Conservation (phyloP, 805 yeast species). For the Debaryomyces hansenii region DNA sequence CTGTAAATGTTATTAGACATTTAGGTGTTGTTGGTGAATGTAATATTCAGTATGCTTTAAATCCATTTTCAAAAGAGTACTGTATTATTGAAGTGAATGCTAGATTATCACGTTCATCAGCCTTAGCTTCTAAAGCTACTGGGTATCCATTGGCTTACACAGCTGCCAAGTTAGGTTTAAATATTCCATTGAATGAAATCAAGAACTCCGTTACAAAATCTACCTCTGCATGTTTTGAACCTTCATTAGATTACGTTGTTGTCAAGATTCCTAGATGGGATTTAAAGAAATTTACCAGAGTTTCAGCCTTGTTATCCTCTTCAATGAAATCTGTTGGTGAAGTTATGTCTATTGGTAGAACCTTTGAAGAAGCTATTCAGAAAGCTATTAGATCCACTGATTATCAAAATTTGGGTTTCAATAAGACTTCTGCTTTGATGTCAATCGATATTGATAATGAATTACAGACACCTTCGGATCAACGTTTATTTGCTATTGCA, state of each 20-base stretch:
- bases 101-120: conserved; percentile 96
- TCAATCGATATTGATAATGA: conserved; percentile 90
- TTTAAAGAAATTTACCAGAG: conserved; percentile 91
- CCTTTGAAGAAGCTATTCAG: conserved; percentile 96
- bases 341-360: conserved; percentile 96
- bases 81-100: conserved; percentile 98
- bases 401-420: conserved; percentile 93
- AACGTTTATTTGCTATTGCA: conserved; percentile 93
- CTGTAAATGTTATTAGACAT: conserved; percentile 95
- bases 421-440: conserved; percentile 79
- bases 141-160: conserved; percentile 98
- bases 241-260: conserved; percentile 94
- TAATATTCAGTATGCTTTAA: conserved; percentile 94
- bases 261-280: conserved; percentile 99
- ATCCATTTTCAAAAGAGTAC: conserved; percentile 91
- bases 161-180: conserved; percentile 94
- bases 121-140: conserved; percentile 97
- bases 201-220: conserved; percentile 90
- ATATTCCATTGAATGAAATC: conserved; percentile 88
- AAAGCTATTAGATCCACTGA: conserved; percentile 97
- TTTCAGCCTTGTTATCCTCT: conserved; percentile 81
- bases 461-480: conserved; percentile 96
- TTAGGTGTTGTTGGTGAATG: conserved; percentile 99
- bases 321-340: conserved; percentile 99
- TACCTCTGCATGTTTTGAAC: conserved; percentile 96